Base-by-base conservation (phyloP, 768 basidiomycete genomes). In the Brasilioporus rufonigricans region DNA sequence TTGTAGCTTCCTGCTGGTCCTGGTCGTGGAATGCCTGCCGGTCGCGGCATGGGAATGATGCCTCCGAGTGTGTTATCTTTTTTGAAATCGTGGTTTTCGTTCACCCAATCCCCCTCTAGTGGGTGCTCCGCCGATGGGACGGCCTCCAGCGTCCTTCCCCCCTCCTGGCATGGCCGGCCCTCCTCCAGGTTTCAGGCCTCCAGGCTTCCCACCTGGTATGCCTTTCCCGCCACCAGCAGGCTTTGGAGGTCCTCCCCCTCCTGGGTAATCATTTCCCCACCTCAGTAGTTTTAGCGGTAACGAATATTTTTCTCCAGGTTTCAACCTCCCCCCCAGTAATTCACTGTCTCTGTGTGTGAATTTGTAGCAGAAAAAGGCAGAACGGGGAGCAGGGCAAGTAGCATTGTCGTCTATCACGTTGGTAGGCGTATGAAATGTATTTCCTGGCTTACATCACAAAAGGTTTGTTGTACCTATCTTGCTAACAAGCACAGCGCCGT, bases 31-130 rank as follows among this genome's bases (percentile, higher is more conserved):
- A 87, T 93, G 79, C 93, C 95, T 69, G 96, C 95, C 39, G 95
- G 96, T 61, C 87, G 96, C 63, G 96, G 96, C 53, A 96, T 98
- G 85, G 92, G 93, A 52, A 93, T 92, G 89, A 85, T 91, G 83
- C 90, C 89, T 52, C 87, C 89, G 2, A 82, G 89, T 90, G 70
- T 53, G 87, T 78, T 48, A 13, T 38, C 41, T 56, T 55, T 14
- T 48, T 51, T 54, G 40, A 50, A 53, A 48, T 35, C 60, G 36
- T 56, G 63, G 60, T 58, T 62, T 46, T 59, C 52, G 11, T 38
- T 23, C 43, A 46, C 45, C 56, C 55, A 44, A 65, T 58, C 44
- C 21, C 38, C 39, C 52, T 52, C 46, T 32, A 89, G 86, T 82
- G 77, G 84, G 82, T 24, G 77, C 74, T 32, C 85, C 82, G 40